phyloP scores from a whole-genome alignment of 78 protist species.

The Diacronema lutheri region DNA sequence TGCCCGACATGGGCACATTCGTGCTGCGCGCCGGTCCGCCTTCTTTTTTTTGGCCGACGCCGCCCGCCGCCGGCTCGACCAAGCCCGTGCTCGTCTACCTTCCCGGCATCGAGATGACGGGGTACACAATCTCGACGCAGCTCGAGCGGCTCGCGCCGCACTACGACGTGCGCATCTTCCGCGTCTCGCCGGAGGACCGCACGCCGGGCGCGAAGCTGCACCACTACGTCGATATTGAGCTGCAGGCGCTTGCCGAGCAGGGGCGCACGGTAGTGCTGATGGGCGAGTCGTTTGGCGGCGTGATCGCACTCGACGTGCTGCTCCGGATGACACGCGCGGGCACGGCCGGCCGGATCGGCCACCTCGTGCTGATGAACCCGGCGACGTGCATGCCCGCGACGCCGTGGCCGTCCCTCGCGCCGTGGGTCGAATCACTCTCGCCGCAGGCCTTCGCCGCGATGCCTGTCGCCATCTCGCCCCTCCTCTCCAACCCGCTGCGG shows the following conservation, averaged over 20 bases:
- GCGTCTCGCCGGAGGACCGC: not conserved
- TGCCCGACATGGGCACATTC: no score
- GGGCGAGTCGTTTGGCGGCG: slow-evolving; percentile 12
- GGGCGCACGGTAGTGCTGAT: not conserved
- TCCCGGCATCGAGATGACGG: not conserved
- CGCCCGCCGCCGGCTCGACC: not conserved
- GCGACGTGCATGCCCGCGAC: not conserved
- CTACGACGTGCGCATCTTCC: not conserved
- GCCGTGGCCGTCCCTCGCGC: not conserved
- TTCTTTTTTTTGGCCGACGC: no score
- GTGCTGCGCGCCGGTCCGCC: no score
- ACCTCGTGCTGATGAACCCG: not conserved
- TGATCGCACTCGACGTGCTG: not conserved
- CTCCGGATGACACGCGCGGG: not conserved
- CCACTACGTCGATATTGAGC: not conserved
- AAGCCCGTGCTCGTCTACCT: slow-evolving; percentile 5
- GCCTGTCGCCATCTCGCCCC: no score
- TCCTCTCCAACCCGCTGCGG: no score
- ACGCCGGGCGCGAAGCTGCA: not conserved
- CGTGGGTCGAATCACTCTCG: no score
- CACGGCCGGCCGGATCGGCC: no score
- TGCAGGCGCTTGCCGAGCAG: no score
- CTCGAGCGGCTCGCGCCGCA: not conserved
- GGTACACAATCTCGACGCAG: not conserved
- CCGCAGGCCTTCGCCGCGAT: no score